A percentile compares a stretch with the other conserved stretches of the same genome.
phyloP scores from a whole-genome alignment of 2,329 filamentous ascomycete species.

The Diaporthe vaccinii region DNA sequence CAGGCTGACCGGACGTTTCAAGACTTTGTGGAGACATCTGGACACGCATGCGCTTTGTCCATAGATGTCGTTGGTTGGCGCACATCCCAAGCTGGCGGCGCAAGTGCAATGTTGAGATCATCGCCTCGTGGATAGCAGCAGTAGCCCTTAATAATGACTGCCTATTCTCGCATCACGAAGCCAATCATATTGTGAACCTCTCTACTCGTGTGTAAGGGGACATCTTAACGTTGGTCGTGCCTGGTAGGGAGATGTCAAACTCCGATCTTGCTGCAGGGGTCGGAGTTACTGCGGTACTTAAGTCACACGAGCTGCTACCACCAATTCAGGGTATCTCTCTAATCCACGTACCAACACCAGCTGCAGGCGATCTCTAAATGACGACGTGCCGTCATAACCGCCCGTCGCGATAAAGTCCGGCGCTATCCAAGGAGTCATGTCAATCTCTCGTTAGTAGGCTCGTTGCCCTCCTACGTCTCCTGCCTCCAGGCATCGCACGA shows the following conservation, averaged over 20 bases:
- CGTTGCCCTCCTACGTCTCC: too few relatives aligned
- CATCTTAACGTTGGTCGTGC: not conserved
- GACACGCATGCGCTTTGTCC: not conserved
- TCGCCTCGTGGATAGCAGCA: not conserved
- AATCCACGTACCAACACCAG: not conserved
- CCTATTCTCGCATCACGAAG: too few relatives aligned
- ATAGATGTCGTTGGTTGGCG: not conserved
- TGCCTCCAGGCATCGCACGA: not conserved
- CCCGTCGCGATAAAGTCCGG: not conserved
- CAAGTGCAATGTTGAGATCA: not conserved
- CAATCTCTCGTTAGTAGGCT: not conserved
- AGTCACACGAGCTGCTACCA: rapidly evolving
- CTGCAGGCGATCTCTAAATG: not conserved
- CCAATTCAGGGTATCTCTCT: not conserved
- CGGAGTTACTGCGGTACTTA: not conserved
- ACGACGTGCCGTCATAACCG: slow-evolving; percentile 9
- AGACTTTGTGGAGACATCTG: not conserved
- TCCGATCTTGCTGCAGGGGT: not conserved
- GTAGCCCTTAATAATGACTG: not conserved
- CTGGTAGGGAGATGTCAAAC: not conserved
- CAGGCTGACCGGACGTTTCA: not conserved
- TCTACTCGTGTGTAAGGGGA: not conserved
- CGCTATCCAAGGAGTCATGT: not conserved
- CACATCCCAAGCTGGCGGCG: not conserved
- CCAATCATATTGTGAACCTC: not conserved